Evolutionary conservation across 2,329 filamentous ascomycete species (phyloP), one percentile per base, ranked within the genome.

Genomic region (Fusarium xylarioides): DNA sequence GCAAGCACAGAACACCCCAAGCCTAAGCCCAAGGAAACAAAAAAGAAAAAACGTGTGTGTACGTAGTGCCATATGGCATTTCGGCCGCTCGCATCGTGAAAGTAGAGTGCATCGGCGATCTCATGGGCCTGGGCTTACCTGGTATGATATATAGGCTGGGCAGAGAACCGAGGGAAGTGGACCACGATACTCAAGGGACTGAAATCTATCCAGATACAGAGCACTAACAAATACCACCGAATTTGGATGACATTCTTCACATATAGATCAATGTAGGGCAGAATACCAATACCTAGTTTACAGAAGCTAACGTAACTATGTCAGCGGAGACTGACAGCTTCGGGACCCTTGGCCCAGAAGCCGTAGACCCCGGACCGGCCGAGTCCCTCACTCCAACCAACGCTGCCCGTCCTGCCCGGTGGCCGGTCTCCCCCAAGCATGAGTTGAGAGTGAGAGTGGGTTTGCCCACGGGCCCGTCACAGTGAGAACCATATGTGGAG

Each of bases 311-410:
- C 14, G 23, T 28, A 43, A 44, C n/a, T 30, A 35, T 42, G 11
- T 71, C 43, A 56, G 71, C 58, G 66, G 66, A 46, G 44, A 23
- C 66, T 70, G 63, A 66, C 38, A 57, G 44, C 59, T 59, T 46
- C 46, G 58, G 62, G 57, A 56, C 37, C 35, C 30, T 21, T 42
- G 50, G 46, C 40, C 66, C 19, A 65, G 58, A 70, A 64, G 65
- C 46, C 52, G 58, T 44, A 54, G 65, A 69, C 58, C 46, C 66
- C 46, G 65, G 40, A 26, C 35, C 19, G 52, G 34, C 47, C 32
- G 34, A 54, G 53, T 44, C 37, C 21, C 28, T 21, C 53, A 26
- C 28, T 44, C 53, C 38, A 32, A 56, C 53, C 38, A 44, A 56
- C n/a, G 28, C 32, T 34, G 38, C 30, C 15, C 26, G 26, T 26